Conservation (phyloP, 2,329 filamentous ascomycete species). For the Fusarium sp. region DNA sequence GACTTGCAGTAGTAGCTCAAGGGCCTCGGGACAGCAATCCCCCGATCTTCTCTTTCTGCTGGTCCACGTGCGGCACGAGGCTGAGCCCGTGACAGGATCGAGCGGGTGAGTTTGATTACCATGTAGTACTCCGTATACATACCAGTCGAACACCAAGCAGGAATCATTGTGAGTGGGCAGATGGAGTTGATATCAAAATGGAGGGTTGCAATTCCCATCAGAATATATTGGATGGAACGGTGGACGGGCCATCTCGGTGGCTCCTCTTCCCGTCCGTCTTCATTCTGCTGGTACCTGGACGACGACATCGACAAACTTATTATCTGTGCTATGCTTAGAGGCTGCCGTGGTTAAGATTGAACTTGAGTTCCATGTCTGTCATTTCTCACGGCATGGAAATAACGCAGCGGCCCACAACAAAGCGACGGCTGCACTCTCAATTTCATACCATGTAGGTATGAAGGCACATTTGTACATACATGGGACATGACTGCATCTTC, state of each 20-base stretch:
- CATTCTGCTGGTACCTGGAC: neutral
- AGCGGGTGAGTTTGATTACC: constrained; percentile 33
- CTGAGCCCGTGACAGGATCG: constrained; percentile 25
- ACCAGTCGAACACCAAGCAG: neutral
- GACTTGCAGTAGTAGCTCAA: constrained; percentile 39
- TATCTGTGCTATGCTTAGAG: neutral
- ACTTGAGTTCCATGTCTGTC: neutral
- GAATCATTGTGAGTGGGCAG: neutral
- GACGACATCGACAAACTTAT: neutral
- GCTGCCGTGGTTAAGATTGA: neutral
- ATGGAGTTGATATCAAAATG: neutral
- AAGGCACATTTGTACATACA: neutral
- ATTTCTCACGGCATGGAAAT: constrained; percentile 5
- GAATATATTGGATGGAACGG: neutral
- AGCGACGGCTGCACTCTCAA: neutral
- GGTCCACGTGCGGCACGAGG: constrained; percentile 29
- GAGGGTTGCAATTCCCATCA: neutral
- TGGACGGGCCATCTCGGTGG: constrained; percentile 1
- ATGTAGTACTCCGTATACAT: neutral
- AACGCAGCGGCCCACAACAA: constrained; percentile 1
- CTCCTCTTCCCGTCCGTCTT: neutral
- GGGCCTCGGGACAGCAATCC: constrained; percentile 3
- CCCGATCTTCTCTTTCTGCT: constrained; percentile 1
- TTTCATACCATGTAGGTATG: neutral
- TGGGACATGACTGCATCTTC: neutral